Evolutionary conservation across 2,329 filamentous ascomycete species (phyloP), one percentile per base, ranked within the genome.

Genomic region (Colletotrichum coccodes): DNA sequence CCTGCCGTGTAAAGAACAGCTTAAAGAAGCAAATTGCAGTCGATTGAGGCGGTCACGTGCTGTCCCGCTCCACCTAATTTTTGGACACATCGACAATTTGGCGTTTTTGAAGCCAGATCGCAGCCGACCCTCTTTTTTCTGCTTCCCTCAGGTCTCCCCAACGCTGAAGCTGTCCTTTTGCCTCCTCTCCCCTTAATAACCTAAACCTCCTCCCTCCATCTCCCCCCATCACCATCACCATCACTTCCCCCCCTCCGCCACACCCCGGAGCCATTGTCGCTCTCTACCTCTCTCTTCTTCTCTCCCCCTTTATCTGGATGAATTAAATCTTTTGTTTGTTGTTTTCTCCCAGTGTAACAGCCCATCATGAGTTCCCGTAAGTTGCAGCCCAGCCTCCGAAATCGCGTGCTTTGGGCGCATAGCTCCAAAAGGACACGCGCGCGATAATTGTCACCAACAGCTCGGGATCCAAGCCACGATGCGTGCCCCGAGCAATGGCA

Each of bases 301-400:
- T 75, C 72, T 68, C 72, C 57, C 57, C 32, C 77, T 80, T 64
- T 57, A 68, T 68, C 65, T 67, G 81, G 78, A 79, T 81, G 80
- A 80, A 76, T 75, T 79, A 77, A 64, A 59, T 71, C 66, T 56
- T 73, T 72, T 70, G 50, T 60, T 61, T 73, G 74, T 78, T 78
- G 47, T 49, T 52, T 47, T 62, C 65, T 78, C 76, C 78, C 70
- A 74, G 73, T 78, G 79, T 80, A 84, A 69, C 56, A 60, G 56
- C 66, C 66, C 66, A 85, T 75, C 79, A 87, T 87, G 85, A 86
- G 84, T 84, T 86, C 84, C 77, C 80, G 85, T 87, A 82, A 87
- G 85, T 86, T 60, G 36, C 38, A 23, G 9, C 44, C 56, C 64
- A 49, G 42, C 21, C 36, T 49, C 46, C 38, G 30, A 30, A 70